phyloP scores from a whole-genome alignment of 225 moss, liverwort and hornwort genomes.

The Neckera pumila region DNA sequence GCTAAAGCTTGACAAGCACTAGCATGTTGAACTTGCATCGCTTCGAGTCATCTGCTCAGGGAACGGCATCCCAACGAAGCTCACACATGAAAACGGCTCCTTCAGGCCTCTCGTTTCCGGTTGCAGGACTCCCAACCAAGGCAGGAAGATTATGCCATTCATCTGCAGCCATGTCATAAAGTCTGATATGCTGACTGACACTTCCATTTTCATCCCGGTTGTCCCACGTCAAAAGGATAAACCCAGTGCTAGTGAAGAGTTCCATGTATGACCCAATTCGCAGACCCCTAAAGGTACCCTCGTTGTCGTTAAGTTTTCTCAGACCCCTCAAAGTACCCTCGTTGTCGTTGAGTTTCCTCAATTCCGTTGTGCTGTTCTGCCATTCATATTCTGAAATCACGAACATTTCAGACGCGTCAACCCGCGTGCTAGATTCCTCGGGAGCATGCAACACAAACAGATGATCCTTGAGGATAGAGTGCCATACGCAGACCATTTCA shows the following conservation, averaged over 20 bases:
- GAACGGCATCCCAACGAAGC: constrained; percentile 14
- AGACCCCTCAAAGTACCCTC: not conserved
- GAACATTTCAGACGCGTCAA: not conserved
- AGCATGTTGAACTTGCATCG: not conserved
- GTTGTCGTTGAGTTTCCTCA: not conserved
- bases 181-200: not conserved
- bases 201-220: not conserved
- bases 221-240: not conserved
- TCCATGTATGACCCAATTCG: not conserved
- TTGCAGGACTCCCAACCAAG: not conserved
- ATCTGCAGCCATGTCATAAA: not conserved
- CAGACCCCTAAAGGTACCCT: not conserved
- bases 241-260: not conserved
- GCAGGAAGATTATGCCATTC: constrained; percentile 3
- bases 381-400: constrained; percentile 4
- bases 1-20: not conserved
- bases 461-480: constrained; percentile 3
- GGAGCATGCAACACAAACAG: constrained; percentile 2
- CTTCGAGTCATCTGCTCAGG: not conserved
- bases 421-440: not conserved
- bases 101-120: not conserved
- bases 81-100: constrained; percentile 1
- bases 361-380: not conserved
- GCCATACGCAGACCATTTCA: not conserved
- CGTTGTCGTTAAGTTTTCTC: not conserved